A percentile compares a stretch with the other conserved stretches of the same genome.
These are phyloP conservation scores for Eucalyptus caleyi DNA, from an alignment of 345 rosid genomes.

Conservation along the genomic window DNA sequence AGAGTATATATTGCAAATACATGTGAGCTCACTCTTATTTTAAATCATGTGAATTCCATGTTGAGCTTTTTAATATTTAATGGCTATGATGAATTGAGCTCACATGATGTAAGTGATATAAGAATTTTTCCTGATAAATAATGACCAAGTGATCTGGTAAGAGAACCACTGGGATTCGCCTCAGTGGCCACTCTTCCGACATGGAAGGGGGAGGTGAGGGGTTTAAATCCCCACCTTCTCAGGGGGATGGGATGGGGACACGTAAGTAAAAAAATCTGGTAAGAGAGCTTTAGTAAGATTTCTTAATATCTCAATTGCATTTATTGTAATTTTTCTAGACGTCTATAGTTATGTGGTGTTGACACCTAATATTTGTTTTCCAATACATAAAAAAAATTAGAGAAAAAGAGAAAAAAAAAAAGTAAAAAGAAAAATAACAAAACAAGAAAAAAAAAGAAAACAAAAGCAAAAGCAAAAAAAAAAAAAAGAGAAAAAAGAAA, in stretches of 20 bases:
- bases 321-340: neutral
- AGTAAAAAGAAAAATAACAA: too few species aligned
- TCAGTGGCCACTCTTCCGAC: too few species aligned
- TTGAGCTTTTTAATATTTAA: neutral
- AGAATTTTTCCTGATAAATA: neutral
- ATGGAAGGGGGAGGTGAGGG: too few species aligned
- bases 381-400: too few species aligned
- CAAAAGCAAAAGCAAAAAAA: too few species aligned
- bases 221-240: too few species aligned
- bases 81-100: neutral
- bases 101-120: neutral
- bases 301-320: neutral
- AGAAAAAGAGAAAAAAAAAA: too few species aligned
- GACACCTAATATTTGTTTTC: too few species aligned
- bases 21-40: neutral
- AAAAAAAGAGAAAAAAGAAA: too few species aligned
- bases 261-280: neutral
- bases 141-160: neutral
- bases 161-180: neutral
- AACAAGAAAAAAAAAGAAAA: fast-evolving
- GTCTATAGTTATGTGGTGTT: neutral
- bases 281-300: neutral
- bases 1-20: neutral
- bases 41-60: neutral
- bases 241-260: too few species aligned